Conservation (phyloP, 2,329 filamentous ascomycete genomes). For the Neoarthrinium moseri region DNA sequence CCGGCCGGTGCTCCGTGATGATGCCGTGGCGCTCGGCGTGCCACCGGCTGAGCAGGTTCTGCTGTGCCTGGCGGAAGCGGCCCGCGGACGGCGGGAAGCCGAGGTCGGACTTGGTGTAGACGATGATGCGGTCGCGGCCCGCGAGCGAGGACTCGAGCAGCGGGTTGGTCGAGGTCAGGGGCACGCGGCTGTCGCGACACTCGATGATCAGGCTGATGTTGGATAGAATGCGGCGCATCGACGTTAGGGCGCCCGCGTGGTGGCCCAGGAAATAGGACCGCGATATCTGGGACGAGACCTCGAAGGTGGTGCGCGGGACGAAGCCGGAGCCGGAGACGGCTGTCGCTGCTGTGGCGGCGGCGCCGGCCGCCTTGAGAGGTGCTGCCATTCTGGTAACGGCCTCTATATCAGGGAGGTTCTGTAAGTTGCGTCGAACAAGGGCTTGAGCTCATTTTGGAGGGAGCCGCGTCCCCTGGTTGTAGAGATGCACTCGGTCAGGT, state of each 20-base stretch:
- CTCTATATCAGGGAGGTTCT: too few relatives aligned
- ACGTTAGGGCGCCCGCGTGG: slow-evolving; percentile 75
- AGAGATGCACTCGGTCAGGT: too few relatives aligned
- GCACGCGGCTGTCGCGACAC: slow-evolving; percentile 90
- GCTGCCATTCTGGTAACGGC: slow-evolving; percentile 13
- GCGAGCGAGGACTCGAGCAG: slow-evolving; percentile 78
- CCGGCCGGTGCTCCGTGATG: slow-evolving; percentile 5
- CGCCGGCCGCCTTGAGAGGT: slow-evolving; percentile 8
- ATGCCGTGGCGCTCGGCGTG: slow-evolving; percentile 20
- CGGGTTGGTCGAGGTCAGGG: slow-evolving; percentile 86
- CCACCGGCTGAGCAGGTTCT: slow-evolving; percentile 15
- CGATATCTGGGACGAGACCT: slow-evolving; percentile 69
- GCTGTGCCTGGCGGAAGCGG: slow-evolving; percentile 20
- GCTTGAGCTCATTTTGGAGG: too few relatives aligned
- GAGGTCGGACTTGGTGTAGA: slow-evolving; percentile 90
- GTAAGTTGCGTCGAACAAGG: too few relatives aligned
- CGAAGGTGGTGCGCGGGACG: slow-evolving; percentile 71
- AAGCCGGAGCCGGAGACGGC: slow-evolving; percentile 59
- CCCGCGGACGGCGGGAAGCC: slow-evolving; percentile 35
- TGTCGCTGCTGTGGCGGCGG: slow-evolving; percentile 1
- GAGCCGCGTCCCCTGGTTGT: too few relatives aligned
- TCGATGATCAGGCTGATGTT: slow-evolving; percentile 88
- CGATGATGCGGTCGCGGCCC: slow-evolving; percentile 71
- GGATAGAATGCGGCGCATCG: slow-evolving; percentile 79
- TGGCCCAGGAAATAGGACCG: slow-evolving; percentile 95